Evolutionary conservation across 2,329 filamentous ascomycete genomes (phyloP).

Genomic region (Escovopsis weberi): DNA sequence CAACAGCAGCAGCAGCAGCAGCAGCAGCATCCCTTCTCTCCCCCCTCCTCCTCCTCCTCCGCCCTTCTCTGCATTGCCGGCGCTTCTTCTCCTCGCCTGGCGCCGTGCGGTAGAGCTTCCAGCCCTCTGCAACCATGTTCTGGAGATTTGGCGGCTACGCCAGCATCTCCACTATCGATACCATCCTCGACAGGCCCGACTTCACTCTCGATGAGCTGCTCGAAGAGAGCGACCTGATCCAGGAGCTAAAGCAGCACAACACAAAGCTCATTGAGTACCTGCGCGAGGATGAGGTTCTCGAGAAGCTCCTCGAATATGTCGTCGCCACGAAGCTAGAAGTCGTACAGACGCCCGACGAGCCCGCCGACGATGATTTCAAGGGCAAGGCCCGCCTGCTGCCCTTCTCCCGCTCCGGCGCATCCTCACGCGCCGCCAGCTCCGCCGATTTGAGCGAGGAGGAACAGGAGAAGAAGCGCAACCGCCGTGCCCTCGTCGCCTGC

Average conservation of each 20-base stretch:
- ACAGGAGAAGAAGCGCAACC: conserved; percentile 78
- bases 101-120: conserved; percentile 17
- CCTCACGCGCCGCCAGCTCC: conserved; percentile 34
- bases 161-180: conserved; percentile 92
- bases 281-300: conserved; percentile 71
- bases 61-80: conserved; percentile 13
- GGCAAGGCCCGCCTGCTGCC: conserved; percentile 27
- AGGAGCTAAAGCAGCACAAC: conserved; percentile 97
- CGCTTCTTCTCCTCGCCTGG: conserved; percentile 15
- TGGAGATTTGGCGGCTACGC: conserved; percentile 99
- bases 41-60: conserved; percentile 7
- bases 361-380: conserved; percentile 36
- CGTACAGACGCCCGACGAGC: conserved; percentile 35
- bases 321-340: conserved; percentile 58
- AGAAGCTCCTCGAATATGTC: conserved; percentile 81
- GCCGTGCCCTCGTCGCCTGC: conserved; percentile 85
- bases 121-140: conserved; percentile 64
- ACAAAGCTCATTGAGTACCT: conserved; percentile 94
- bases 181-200: conserved; percentile 90
- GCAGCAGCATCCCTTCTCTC: neutral
- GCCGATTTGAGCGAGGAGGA: conserved; percentile 50
- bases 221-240: conserved; percentile 89
- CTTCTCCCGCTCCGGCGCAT: conserved; percentile 38
- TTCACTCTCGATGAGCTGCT: conserved; percentile 91
- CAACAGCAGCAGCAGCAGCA: too few relatives aligned